These are phyloP conservation scores for Fusarium sarcochroum DNA, from an alignment of 2,329 filamentous ascomycete genomes.

Conservation along the genomic window DNA sequence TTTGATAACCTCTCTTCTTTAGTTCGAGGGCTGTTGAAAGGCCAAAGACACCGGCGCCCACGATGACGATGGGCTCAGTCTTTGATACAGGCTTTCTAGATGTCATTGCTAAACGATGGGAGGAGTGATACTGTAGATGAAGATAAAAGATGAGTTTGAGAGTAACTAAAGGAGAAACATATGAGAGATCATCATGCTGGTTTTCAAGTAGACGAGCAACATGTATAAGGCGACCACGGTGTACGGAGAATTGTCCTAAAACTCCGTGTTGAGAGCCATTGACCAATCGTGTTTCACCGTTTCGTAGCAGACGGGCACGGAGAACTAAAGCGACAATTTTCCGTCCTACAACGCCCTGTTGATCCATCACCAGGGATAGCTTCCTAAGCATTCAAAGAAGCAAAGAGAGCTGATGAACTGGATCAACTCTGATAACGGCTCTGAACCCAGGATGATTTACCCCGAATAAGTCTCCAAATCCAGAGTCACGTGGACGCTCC, in stretches of 20 bases:
- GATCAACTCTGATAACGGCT: neutral
- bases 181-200: neutral
- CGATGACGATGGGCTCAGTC: conserved; percentile 51
- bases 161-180: neutral
- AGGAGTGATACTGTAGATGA: neutral
- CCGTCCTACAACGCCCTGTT: neutral
- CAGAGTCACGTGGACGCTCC: conserved; percentile 15
- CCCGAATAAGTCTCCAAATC: conserved; percentile 12
- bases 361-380: neutral
- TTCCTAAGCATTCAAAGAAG: neutral
- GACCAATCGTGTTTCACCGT: conserved; percentile 35
- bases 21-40: conserved; percentile 65
- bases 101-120: conserved; percentile 23
- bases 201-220: conserved; percentile 6
- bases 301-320: conserved; percentile 26
- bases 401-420: neutral
- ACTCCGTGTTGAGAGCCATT: conserved; percentile 22
- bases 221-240: conserved; percentile 5
- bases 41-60: conserved; percentile 66
- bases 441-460: neutral
- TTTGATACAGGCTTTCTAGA: conserved; percentile 39
- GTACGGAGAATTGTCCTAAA: conserved; percentile 26
- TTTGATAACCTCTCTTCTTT: conserved; percentile 57
- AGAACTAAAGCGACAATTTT: conserved; percentile 16
- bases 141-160: accelerated